A percentile compares a stretch with the other conserved stretches of the same genome.
Evolutionary conservation across 805 yeast species (phyloP).

Genomic region (Jamesozyma rosinii): DNA sequence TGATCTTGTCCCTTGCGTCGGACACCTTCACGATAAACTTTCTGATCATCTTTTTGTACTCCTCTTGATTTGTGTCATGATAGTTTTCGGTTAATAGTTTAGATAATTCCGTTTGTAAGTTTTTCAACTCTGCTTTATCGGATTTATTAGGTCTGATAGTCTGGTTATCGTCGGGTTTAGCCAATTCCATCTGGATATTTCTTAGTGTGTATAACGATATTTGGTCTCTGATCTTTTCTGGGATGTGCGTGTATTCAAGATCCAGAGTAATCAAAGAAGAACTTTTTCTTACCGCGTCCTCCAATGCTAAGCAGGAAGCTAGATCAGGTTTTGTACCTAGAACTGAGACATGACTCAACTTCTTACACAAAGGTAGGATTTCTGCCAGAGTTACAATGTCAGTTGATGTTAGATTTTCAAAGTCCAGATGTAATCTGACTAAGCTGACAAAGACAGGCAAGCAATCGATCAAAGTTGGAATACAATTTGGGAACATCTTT

Average conservation of each 20-base stretch:
- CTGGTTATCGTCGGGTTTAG: slow-evolving; percentile 11
- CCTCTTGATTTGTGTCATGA: slow-evolving; percentile 13
- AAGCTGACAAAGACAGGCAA: slow-evolving; percentile 63
- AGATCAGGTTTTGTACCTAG: slow-evolving; percentile 56
- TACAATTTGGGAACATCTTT: slow-evolving; percentile 52
- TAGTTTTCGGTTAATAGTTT: slow-evolving; percentile 35
- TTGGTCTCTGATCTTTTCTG: slow-evolving; percentile 50
- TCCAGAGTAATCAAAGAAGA: slow-evolving; percentile 57
- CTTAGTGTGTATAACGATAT: slow-evolving; percentile 72
- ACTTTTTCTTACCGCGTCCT: slow-evolving; percentile 57
- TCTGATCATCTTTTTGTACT: slow-evolving; percentile 21
- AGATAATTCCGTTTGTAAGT: slow-evolving; percentile 45
- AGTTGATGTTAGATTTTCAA: slow-evolving; percentile 48
- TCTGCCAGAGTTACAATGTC: slow-evolving; percentile 59
- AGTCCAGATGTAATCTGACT: slow-evolving; percentile 61
- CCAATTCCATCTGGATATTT: slow-evolving; percentile 58
- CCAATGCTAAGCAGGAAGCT: slow-evolving; percentile 53
- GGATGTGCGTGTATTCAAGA: slow-evolving; percentile 49
- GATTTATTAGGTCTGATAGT: not conserved
- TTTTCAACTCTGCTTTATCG: slow-evolving; percentile 31
- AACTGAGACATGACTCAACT: slow-evolving; percentile 57
- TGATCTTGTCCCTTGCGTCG: slow-evolving; percentile 34
- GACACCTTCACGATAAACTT: slow-evolving; percentile 34
- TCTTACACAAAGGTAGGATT: slow-evolving; percentile 58
- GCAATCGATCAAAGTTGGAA: slow-evolving; percentile 44